phyloP scores from a whole-genome alignment of 306 rosid species.

The Cicer bijugum region DNA sequence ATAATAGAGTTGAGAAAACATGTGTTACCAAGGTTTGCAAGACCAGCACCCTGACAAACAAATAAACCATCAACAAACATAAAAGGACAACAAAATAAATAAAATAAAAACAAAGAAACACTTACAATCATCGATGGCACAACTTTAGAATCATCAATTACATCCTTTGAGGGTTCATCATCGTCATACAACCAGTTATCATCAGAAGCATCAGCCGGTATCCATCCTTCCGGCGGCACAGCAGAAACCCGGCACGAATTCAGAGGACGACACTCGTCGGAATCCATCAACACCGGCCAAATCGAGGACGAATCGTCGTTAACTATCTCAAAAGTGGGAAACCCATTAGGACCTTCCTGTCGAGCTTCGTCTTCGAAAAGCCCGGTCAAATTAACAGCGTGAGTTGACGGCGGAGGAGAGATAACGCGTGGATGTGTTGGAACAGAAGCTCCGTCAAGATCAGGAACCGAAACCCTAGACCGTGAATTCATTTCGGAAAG shows the following conservation, averaged over 20 bases:
- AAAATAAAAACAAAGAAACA: background rate
- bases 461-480: background rate
- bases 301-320: background rate
- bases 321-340: slow-evolving; percentile 12
- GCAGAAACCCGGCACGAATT: slow-evolving; percentile 22
- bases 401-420: background rate
- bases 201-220: background rate
- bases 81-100: background rate
- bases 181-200: background rate
- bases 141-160: slow-evolving; percentile 17
- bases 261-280: slow-evolving; percentile 23
- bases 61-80: slow-evolving; percentile 2
- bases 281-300: slow-evolving; percentile 29
- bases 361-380: background rate
- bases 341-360: slow-evolving; percentile 11
- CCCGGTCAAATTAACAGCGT: background rate
- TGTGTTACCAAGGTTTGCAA: slow-evolving; percentile 78
- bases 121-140: slow-evolving; percentile 56
- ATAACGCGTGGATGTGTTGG: background rate
- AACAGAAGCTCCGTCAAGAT: slow-evolving; percentile 20
- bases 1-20: slow-evolving; percentile 81
- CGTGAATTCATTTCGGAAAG: background rate
- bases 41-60: slow-evolving; percentile 80
- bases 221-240: slow-evolving; percentile 26
- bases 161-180: background rate